Evolutionary conservation across 202 grass and related monocot species (phyloP).

Genomic region (Brachypodium distachyon): DNA sequence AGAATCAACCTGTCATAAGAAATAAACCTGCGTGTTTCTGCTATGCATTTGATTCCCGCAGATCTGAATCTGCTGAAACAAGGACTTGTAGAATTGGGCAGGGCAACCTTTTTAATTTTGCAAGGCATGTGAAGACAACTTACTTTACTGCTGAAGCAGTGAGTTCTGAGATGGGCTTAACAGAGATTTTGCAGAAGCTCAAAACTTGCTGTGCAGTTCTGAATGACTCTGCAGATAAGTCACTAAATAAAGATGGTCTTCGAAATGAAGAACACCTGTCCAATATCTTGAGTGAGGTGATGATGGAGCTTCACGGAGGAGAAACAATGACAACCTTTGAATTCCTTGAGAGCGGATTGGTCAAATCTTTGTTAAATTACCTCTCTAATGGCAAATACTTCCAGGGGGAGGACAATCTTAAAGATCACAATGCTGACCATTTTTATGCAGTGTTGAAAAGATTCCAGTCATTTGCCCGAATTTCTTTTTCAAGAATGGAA

Average conservation of each 20-base stretch:
- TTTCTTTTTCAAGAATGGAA: slow-evolving; percentile 56
- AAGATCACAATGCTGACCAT: slow-evolving; percentile 31
- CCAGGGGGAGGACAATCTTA: slow-evolving; percentile 14
- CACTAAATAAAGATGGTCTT: slow-evolving; percentile 24
- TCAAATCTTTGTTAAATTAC: slow-evolving; percentile 81
- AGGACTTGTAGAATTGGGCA: slow-evolving; percentile 63
- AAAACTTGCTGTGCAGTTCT: slow-evolving; percentile 80
- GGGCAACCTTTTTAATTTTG: slow-evolving; percentile 46
- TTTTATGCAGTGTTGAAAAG: slow-evolving; percentile 70
- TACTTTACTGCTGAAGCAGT: slow-evolving; percentile 72
- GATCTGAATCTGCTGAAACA: slow-evolving; percentile 30
- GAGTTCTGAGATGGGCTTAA: slow-evolving; percentile 59
- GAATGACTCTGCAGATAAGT: slow-evolving; percentile 57
- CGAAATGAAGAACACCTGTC: slow-evolving; percentile 70
- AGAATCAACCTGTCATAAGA: slow-evolving; percentile 36
- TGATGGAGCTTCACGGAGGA: slow-evolving; percentile 83
- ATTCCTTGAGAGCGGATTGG: slow-evolving; percentile 90
- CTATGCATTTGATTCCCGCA: slow-evolving; percentile 66
- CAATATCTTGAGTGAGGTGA: slow-evolving; percentile 75
- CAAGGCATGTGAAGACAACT: slow-evolving; percentile 60
- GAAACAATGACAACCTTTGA: slow-evolving; percentile 98
- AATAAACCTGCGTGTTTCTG: slow-evolving; percentile 78
- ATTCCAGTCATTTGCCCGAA: slow-evolving; percentile 68
- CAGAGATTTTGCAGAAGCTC: slow-evolving; percentile 76
- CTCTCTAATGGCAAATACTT: slow-evolving; percentile 79